A percentile compares a stretch with the other conserved stretches of the same genome.
Evolutionary conservation across 2,329 filamentous ascomycete genomes (phyloP).

Genomic region (Didymosphaeria variabile): DNA sequence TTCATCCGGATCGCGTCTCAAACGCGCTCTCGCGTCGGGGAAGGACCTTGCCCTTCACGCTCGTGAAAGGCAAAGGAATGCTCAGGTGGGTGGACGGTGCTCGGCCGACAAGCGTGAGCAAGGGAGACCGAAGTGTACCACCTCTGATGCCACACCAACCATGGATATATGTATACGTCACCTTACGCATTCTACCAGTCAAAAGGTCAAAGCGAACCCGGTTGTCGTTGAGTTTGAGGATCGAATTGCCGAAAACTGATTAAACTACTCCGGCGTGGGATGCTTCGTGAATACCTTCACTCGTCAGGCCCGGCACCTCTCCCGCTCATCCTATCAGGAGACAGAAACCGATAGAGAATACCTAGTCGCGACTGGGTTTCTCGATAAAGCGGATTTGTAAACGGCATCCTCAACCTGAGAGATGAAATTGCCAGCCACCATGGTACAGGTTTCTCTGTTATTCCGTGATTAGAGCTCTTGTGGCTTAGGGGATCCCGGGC

Average conservation of each 20-base stretch:
- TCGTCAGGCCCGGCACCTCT: not conserved
- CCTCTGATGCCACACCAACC: slow-evolving; percentile 28
- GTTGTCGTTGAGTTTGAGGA: slow-evolving; percentile 59
- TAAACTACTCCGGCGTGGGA: slow-evolving; percentile 22
- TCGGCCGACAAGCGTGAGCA: slow-evolving; percentile 33
- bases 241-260: slow-evolving; percentile 59
- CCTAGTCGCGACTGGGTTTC: not conserved
- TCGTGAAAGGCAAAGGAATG: slow-evolving; percentile 39
- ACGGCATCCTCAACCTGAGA: not conserved
- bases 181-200: slow-evolving; percentile 24
- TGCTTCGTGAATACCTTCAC: not conserved
- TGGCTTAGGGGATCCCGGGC: not conserved
- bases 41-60: slow-evolving; percentile 34
- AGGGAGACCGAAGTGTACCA: slow-evolving; percentile 40
- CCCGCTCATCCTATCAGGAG: not conserved
- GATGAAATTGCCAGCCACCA: not conserved
- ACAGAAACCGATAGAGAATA: not conserved
- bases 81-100: slow-evolving; percentile 22
- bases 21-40: slow-evolving; percentile 34
- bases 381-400: not conserved
- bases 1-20: slow-evolving; percentile 32
- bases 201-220: slow-evolving; percentile 47
- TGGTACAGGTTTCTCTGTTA: not conserved
- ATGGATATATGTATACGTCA: slow-evolving; percentile 12
- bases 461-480: not conserved